Evolutionary conservation across 2,329 filamentous ascomycete genomes (phyloP), one percentile per base, ranked within the genome.

Genomic region (Pyricularia sp.): DNA sequence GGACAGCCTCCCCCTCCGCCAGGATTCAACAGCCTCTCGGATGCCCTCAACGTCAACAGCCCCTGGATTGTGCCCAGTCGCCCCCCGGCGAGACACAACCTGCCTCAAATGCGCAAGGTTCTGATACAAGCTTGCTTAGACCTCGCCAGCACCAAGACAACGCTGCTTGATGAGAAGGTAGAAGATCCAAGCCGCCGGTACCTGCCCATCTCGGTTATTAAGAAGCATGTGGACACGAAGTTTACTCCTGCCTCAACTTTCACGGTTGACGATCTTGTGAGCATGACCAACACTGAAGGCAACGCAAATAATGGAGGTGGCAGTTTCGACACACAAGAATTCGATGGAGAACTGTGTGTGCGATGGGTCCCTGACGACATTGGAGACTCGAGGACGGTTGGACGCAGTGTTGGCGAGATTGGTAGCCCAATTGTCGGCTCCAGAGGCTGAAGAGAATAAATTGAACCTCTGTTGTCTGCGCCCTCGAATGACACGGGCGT

Each of bases 211-310:
- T 82, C 86, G 30, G 80, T 83, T 25, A 84, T 93, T 74, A 89
- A 93, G 73, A 85, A 90, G 11, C 84, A 86, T 68, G 83, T 92
- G 33, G 88, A 89, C 68, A 81, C 81, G 42, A 80, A 85, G n/a
- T 36, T 12, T 33, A 14, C 26, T 28, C 33, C 67, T 11, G 26
- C 33, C 67, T 3, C 30, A 17, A 10, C 26, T 2, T 63, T 87
- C 82, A 77, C 83, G 72, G 78, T 88, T 82, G 75, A 84, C 30
- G 94, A 97, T 74, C 84, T 98, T 73, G 84, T 94, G 58, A 88
- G 92, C 69, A 90, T 96, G 70, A 95, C 92, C 77, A 94, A 98
- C 74, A 97, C 94, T 0, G 92, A 97, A 77, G 95, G 95, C 69
- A 96, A 91, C 74, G 77, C 82, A 2, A 88, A 90, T 70, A 98